Conservation (phyloP, 1,284 basidiomycete species). For the Inonotus obliquus region DNA sequence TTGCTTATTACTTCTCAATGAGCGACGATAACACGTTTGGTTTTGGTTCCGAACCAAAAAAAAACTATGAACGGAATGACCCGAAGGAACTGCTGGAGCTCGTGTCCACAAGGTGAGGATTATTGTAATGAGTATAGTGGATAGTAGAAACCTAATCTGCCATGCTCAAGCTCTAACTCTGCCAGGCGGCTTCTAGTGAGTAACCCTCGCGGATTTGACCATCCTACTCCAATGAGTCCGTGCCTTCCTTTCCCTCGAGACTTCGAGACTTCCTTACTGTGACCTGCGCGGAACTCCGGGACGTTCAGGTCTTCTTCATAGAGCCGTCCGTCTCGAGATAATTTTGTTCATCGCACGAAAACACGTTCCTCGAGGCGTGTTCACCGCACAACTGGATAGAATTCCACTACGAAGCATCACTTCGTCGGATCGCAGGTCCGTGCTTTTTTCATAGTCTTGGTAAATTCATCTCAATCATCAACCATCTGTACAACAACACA, state of each 20-base stretch:
- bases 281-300: background rate
- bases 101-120: background rate
- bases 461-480: no score
- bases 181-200: background rate
- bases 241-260: background rate
- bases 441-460: background rate
- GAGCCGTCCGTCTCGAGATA: background rate
- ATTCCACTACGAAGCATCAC: background rate
- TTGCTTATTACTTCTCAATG: background rate
- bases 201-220: background rate
- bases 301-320: background rate
- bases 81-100: background rate
- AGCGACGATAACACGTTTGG: background rate
- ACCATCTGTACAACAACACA: no score
- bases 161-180: background rate
- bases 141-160: background rate
- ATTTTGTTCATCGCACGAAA: background rate
- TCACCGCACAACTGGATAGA: background rate
- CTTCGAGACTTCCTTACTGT: background rate
- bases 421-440: background rate
- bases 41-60: background rate
- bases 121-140: background rate
- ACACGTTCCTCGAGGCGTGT: background rate
- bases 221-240: background rate
- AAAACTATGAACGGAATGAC: background rate